Conservation (phyloP, 2,329 filamentous ascomycete genomes). For the Sporothrix schenckii region DNA sequence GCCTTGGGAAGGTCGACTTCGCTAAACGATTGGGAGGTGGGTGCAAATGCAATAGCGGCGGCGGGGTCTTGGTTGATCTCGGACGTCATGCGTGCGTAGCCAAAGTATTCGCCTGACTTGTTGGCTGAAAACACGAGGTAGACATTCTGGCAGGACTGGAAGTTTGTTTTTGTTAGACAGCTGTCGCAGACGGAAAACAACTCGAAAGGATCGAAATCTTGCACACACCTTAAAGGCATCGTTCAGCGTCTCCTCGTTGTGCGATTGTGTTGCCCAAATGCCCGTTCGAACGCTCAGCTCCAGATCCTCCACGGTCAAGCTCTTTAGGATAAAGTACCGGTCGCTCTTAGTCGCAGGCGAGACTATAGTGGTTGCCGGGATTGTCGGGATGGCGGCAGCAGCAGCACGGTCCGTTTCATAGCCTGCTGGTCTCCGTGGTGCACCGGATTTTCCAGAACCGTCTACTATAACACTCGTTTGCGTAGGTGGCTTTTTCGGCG, state of each 20-base stretch:
- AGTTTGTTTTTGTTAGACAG: background rate
- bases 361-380: no score
- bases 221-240: constrained; percentile 74
- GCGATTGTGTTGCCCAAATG: constrained; percentile 91
- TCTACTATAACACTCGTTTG: constrained; percentile 28
- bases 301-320: constrained; percentile 85
- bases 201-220: background rate
- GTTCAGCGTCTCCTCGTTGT: constrained; percentile 86
- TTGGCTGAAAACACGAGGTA: constrained; percentile 95
- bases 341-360: constrained; percentile 49
- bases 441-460: constrained; percentile 22
- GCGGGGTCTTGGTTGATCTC: constrained; percentile 76
- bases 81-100: constrained; percentile 88
- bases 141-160: constrained; percentile 75
- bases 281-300: constrained; percentile 85
- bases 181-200: background rate
- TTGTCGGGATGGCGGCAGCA: background rate
- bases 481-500: background rate
- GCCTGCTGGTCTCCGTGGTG: background rate
- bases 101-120: constrained; percentile 96
- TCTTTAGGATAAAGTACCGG: constrained; percentile 91
- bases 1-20: constrained; percentile 73
- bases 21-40: constrained; percentile 61
- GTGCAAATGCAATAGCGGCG: constrained; percentile 69
- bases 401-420: background rate